These are phyloP conservation scores for Talaromyces marneffei DNA, from an alignment of 2,329 filamentous ascomycete species.

Conservation along the genomic window DNA sequence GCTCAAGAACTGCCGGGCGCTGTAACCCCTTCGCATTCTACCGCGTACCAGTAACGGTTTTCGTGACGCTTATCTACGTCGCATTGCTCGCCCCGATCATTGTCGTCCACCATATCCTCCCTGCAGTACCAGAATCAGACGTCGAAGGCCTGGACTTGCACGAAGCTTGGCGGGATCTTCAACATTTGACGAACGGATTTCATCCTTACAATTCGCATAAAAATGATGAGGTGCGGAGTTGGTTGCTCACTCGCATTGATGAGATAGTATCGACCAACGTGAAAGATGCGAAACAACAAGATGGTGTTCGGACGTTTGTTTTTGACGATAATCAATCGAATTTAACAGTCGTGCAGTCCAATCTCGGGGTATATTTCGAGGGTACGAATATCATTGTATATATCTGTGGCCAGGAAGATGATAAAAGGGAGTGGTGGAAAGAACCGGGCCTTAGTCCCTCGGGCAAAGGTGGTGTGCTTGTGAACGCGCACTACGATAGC, in stretches of 20 bases:
- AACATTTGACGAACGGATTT: slow-evolving; percentile 65
- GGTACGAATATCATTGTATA: slow-evolving; percentile 89
- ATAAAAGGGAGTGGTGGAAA: slow-evolving; percentile 68
- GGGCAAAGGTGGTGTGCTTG: slow-evolving; percentile 70
- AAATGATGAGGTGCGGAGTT: slow-evolving; percentile 75
- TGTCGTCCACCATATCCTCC: slow-evolving; percentile 69
- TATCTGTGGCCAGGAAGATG: slow-evolving; percentile 73
- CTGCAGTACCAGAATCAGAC: slow-evolving; percentile 54
- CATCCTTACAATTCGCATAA: slow-evolving; percentile 84
- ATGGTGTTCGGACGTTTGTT: slow-evolving; percentile 47
- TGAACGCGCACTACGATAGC: slow-evolving; percentile 93
- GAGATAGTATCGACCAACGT: slow-evolving; percentile 51
- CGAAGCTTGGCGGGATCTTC: slow-evolving; percentile 80
- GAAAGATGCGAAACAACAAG: slow-evolving; percentile 15
- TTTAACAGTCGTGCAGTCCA: slow-evolving; percentile 53
- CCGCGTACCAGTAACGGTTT: slow-evolving; percentile 73
- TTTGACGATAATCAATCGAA: slow-evolving; percentile 79
- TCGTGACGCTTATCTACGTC: slow-evolving; percentile 70
- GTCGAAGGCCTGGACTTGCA: slow-evolving; percentile 69
- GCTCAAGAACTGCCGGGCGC: slow-evolving; percentile 19
- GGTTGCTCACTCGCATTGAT: slow-evolving; percentile 65
- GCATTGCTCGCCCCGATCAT: slow-evolving; percentile 68
- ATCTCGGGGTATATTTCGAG: slow-evolving; percentile 73
- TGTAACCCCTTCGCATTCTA: slow-evolving; percentile 63
- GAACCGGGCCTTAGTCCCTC: slow-evolving; percentile 44